Conservation (phyloP, 805 yeast genomes). For the Yarrowia phangngaensis region DNA sequence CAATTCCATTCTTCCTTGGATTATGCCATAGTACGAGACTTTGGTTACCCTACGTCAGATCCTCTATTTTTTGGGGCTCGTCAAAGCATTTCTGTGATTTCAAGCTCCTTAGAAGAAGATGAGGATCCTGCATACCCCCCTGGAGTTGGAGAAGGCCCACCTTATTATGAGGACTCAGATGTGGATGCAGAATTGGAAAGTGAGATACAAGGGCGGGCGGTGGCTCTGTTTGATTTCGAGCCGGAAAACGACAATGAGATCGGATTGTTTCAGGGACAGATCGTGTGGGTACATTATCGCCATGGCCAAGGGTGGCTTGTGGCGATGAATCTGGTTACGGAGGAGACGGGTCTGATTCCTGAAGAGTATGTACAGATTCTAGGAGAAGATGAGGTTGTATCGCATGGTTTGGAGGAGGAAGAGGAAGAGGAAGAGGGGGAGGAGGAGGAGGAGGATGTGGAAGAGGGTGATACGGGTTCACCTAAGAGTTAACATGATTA, state of each 20-base stretch:
- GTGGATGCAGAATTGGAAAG: conserved; percentile 36
- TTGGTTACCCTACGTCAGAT: conserved; percentile 67
- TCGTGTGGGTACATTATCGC: conserved; percentile 77
- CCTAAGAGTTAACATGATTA: too few relatives aligned
- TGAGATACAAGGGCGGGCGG: conserved; percentile 60
- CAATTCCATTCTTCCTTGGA: conserved; percentile 39
- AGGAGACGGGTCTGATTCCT: conserved; percentile 89
- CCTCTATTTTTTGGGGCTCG: conserved; percentile 67
- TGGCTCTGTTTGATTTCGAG: conserved; percentile 81
- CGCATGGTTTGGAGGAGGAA: conserved; percentile 20
- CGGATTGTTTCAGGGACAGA: conserved; percentile 70
- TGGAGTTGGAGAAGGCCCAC: conserved; percentile 27
- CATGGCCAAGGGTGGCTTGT: conserved; percentile 99
- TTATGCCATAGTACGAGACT: conserved; percentile 63
- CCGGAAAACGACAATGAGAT: conserved; percentile 96
- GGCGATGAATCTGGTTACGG: conserved; percentile 69
- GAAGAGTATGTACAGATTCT: conserved; percentile 75
- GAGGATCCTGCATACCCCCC: conserved; percentile 37
- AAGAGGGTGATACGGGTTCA: not conserved
- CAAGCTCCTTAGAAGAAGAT: conserved; percentile 53
- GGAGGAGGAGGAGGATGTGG: conserved; percentile 14
- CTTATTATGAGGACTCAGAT: conserved; percentile 30
- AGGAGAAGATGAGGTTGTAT: conserved; percentile 25
- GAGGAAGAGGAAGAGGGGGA: conserved; percentile 1
- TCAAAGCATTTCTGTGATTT: conserved; percentile 33